These are phyloP conservation scores for Mrakia blollopis DNA, from an alignment of 768 basidiomycete genomes.

Conservation along the genomic window DNA sequence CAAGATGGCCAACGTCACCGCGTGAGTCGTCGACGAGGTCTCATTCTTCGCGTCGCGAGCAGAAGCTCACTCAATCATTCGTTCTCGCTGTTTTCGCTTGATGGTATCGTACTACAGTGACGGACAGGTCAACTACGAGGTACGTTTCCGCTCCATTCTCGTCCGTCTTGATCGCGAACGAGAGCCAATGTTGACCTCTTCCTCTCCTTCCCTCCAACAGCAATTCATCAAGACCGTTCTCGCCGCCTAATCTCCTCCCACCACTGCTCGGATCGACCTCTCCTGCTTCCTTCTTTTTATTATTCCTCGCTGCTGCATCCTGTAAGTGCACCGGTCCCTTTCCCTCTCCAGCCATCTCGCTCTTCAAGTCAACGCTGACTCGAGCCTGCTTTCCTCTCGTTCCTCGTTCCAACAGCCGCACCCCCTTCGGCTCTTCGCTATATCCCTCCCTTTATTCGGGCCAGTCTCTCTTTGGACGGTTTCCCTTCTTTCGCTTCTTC, in stretches of 20 bases:
- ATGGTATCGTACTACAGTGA: conserved; percentile 54
- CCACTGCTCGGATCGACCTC: conserved; percentile 44
- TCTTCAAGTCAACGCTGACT: too few species aligned
- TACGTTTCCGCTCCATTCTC: conserved; percentile 31
- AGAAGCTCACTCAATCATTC: conserved; percentile 7
- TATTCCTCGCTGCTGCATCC: neutral
- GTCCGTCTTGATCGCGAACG: conserved; percentile 52
- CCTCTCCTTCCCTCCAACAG: conserved; percentile 41
- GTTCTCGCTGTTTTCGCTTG: neutral
- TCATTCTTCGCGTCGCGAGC: neutral
- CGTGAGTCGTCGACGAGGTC: conserved; percentile 52
- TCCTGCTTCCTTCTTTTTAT: neutral
- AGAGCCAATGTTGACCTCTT: conserved; percentile 35
- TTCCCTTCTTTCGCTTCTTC: too few species aligned
- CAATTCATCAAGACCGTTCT: conserved; percentile 49
- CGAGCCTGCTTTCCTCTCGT: too few species aligned
- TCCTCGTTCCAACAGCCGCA: too few species aligned
- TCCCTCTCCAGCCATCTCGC: too few species aligned
- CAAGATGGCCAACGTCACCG: conserved; percentile 88
- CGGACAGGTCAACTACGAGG: conserved; percentile 95
- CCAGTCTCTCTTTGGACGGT: too few species aligned
- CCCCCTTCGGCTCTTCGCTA: too few species aligned
- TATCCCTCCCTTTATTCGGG: too few species aligned
- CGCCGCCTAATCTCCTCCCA: conserved; percentile 52
- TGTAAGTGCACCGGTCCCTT: too few species aligned